Evolutionary conservation across 805 yeast species (phyloP).

Genomic region (Ogataea salicorniae): DNA sequence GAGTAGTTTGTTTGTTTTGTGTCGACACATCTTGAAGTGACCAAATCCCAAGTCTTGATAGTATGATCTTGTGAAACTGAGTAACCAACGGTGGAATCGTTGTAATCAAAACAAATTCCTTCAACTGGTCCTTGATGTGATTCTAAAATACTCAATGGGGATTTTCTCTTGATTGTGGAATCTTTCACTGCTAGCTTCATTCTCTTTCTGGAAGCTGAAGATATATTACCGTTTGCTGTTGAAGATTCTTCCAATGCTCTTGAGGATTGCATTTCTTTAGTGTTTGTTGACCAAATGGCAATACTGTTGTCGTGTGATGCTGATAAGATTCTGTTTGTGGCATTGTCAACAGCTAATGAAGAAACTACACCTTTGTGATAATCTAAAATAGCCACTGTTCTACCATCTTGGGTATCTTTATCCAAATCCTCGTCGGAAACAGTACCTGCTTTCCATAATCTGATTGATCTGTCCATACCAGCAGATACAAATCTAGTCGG

Average conservation of each 20-base stretch:
- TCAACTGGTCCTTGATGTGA: slow-evolving; percentile 87
- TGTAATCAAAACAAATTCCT: slow-evolving; percentile 66
- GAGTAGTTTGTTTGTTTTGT: slow-evolving; percentile 85
- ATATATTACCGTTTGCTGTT: slow-evolving; percentile 32
- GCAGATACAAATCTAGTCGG: slow-evolving; percentile 74
- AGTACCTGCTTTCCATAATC: slow-evolving; percentile 75
- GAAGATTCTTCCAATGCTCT: slow-evolving; percentile 42
- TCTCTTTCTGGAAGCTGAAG: slow-evolving; percentile 85
- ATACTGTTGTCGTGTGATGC: slow-evolving; percentile 78
- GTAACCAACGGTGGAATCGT: slow-evolving; percentile 78
- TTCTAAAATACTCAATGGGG: slow-evolving; percentile 73
- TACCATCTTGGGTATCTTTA: slow-evolving; percentile 46
- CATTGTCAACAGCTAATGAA: slow-evolving; percentile 53
- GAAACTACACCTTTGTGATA: slow-evolving; percentile 91
- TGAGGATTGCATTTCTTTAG: slow-evolving; percentile 72
- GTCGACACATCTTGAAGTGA: slow-evolving; percentile 79
- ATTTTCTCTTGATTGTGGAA: slow-evolving; percentile 69
- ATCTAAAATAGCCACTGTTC: slow-evolving; percentile 77
- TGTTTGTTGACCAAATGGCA: slow-evolving; percentile 84
- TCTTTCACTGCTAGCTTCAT: slow-evolving; percentile 76
- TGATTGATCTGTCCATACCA: slow-evolving; percentile 83
- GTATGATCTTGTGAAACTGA: slow-evolving; percentile 96
- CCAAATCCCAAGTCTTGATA: slow-evolving; percentile 93
- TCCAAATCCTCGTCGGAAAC: slow-evolving; percentile 40
- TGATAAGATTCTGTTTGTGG: slow-evolving; percentile 63